A percentile compares a stretch with the other conserved stretches of the same genome.
These are phyloP conservation scores for Phylloboletellus chloephorus DNA, from an alignment of 1,284 basidiomycete genomes.

Conservation along the genomic window DNA sequence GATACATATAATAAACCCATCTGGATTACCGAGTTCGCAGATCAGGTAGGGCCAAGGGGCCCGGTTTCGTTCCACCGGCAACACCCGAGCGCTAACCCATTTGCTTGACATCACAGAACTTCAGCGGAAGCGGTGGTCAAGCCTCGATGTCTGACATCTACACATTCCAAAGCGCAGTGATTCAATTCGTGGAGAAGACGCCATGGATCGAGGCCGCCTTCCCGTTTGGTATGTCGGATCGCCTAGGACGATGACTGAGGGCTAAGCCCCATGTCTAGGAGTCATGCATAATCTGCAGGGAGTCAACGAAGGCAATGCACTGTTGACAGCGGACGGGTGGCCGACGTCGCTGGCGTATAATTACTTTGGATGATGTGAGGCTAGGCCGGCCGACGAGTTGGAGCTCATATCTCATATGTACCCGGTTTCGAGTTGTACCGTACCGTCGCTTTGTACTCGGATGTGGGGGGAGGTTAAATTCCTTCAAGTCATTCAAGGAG, in stretches of 20 bases:
- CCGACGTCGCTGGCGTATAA: conserved; percentile 50
- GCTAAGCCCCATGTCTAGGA: conserved; percentile 36
- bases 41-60: conserved; percentile 39
- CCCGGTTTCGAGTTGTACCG: too few species aligned
- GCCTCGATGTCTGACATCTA: conserved; percentile 45
- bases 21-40: conserved; percentile 69
- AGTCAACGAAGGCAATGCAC: conserved; percentile 60
- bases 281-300: conserved; percentile 63
- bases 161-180: conserved; percentile 53
- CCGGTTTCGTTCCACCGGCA: too few species aligned
- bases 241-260: conserved; percentile 2
- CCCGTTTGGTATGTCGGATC: conserved; percentile 52
- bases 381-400: neutral
- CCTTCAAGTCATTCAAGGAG: too few species aligned
- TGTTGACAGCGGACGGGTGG: conserved; percentile 39
- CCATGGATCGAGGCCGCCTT: conserved; percentile 55
- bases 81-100: neutral
- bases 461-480: too few species aligned
- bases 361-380: conserved; percentile 25
- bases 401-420: too few species aligned
- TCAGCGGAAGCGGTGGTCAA: conserved; percentile 51
- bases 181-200: conserved; percentile 52
- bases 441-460: conserved; percentile 16
- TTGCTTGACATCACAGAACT: conserved; percentile 41
- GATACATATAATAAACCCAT: conserved; percentile 46